These are phyloP conservation scores for Zanthoxylum bungeanum DNA, from an alignment of 345 rosid genomes.

Conservation along the genomic window DNA sequence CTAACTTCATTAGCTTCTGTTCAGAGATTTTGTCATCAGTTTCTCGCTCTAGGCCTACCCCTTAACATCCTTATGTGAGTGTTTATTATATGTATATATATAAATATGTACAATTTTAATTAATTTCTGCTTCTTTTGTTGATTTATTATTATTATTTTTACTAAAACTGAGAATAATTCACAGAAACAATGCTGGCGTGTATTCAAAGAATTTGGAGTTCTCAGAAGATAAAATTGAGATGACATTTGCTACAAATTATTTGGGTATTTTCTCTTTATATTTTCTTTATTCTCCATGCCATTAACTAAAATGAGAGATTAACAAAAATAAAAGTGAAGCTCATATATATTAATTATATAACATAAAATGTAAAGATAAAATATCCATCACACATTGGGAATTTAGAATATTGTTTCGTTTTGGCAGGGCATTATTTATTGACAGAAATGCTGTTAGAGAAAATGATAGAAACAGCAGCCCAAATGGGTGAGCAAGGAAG, in stretches of 20 bases:
- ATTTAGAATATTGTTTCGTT: too few species aligned
- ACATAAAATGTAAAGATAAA: too few species aligned
- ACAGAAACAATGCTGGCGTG: conserved; percentile 93
- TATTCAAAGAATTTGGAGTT: conserved; percentile 81
- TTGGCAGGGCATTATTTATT: conserved; percentile 80
- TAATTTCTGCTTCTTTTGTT: neutral
- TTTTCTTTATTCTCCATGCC: neutral
- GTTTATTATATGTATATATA: too few species aligned
- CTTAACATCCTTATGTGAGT: conserved; percentile 88
- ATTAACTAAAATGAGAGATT: too few species aligned
- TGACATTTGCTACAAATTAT: conserved; percentile 92
- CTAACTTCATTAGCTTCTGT: conserved; percentile 80
- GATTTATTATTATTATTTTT: conserved; percentile 4
- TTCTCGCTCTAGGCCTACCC: conserved; percentile 65
- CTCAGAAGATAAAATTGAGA: conserved; percentile 91
- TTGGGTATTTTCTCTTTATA: conserved; percentile 60
- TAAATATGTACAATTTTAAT: neutral
- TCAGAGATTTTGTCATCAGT: conserved; percentile 57
- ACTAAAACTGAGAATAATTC: too few species aligned
- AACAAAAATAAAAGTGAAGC: too few species aligned
- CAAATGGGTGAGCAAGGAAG: conserved; percentile 72
- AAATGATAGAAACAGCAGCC: conserved; percentile 78
- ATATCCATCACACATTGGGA: too few species aligned
- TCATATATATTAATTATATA: too few species aligned
- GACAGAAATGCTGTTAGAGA: conserved; percentile 76